phyloP scores from a whole-genome alignment of 1,284 basidiomycete genomes.

The Rhodotorula sp. region DNA sequence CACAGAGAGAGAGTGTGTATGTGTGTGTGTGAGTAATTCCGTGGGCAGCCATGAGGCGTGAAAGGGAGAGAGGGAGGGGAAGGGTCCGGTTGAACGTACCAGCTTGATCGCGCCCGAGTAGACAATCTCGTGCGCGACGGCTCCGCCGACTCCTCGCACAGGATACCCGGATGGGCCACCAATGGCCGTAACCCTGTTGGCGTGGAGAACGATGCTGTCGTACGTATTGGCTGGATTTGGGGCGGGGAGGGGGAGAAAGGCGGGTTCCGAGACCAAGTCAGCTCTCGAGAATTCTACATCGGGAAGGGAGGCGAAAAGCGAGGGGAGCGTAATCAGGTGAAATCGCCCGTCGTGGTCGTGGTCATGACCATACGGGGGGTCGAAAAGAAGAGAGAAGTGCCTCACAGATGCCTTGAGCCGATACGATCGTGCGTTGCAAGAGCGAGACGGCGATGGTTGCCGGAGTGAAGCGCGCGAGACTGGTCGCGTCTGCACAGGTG shows the following conservation, averaged over 20 bases:
- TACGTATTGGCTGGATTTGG: background rate
- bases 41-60: background rate
- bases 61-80: background rate
- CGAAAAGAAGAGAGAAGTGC: background rate
- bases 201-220: conserved; percentile 4
- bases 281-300: background rate
- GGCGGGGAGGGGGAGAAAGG: background rate
- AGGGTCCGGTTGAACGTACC: background rate
- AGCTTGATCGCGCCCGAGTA: conserved; percentile 5
- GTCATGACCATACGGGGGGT: background rate
- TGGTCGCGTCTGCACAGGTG: conserved; percentile 19
- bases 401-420: conserved; percentile 33
- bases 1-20: background rate
- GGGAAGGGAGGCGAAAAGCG: background rate
- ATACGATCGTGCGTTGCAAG: conserved; percentile 27
- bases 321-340: too few relatives aligned
- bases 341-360: too few relatives aligned
- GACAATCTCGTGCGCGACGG: conserved; percentile 9
- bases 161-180: background rate
- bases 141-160: background rate
- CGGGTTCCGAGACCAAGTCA: background rate
- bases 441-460: conserved; percentile 17
- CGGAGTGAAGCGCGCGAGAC: conserved; percentile 18
- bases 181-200: background rate
- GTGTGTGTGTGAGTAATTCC: background rate